Percentiles rank a stretch among this genome's conserved stretches.
These are phyloP conservation scores for Hypoxylon sp. DNA, from an alignment of 2,329 filamentous ascomycete genomes.

Conservation along the genomic window DNA sequence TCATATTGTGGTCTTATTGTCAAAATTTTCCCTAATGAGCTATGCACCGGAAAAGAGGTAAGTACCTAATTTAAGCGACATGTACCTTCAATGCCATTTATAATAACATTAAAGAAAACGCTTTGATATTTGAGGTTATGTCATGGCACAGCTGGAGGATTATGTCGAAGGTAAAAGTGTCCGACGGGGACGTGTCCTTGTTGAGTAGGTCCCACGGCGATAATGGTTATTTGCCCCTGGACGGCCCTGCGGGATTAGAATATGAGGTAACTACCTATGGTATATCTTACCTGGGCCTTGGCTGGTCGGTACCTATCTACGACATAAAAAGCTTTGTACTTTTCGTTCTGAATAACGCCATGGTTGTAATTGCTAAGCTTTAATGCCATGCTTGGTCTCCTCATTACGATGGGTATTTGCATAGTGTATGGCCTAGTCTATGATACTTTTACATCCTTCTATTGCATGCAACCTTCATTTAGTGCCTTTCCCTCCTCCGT, in stretches of 20 bases:
- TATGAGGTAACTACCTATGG: neutral
- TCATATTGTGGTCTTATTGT: neutral
- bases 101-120: too few species aligned
- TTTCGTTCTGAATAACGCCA: neutral
- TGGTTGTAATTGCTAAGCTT: neutral
- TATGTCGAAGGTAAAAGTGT: neutral
- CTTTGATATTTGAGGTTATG: too few species aligned
- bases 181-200: neutral
- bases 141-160: neutral
- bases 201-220: neutral
- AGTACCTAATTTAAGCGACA: too few species aligned
- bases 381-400: conserved; percentile 6
- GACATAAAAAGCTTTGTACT: neutral
- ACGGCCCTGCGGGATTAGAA: neutral
- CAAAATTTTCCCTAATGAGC: neutral
- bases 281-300: neutral
- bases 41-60: neutral
- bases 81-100: too few species aligned
- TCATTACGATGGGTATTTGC: conserved; percentile 38
- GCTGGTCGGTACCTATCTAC: neutral
- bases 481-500: conserved; percentile 83
- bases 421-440: conserved; percentile 45
- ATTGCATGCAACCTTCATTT: conserved; percentile 47
- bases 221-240: neutral
- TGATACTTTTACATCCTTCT: conserved; percentile 43